Evolutionary conservation across 768 basidiomycete species (phyloP), one percentile per base, ranked within the genome.

Genomic region (Nevesoporus exiguus): DNA sequence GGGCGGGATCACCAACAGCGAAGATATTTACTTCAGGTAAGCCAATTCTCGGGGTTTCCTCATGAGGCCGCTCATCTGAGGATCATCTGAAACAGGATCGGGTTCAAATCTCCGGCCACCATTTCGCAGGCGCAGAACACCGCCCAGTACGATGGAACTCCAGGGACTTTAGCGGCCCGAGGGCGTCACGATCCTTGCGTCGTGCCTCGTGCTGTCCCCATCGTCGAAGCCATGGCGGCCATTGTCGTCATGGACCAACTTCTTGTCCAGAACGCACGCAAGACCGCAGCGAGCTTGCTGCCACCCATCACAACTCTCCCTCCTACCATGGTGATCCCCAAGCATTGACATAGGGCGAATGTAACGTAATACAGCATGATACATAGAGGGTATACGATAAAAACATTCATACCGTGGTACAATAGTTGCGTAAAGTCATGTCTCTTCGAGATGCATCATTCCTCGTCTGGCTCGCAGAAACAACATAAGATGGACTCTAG

Each of bases 161-260:
- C 83, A 1, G 97, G 97, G 24, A 81, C 80, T 36, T 81, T 99
- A 49, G 93, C 93, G 13, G 90, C 97, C 34, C 81, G 93, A 30
- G 97, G 97, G 13, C 80, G 97, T 49, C 96, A 98, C 73, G 96
- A 98, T 67, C 94, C 96, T 17, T 98, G 96, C 68, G 96, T 99
- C 42, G 93, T 99, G 6, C 96, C 96, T 39, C 86, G 94, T 44
- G 94, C 94, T 19, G 93, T 98, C 9, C 94, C 97, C 40, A 99
- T 99, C 63, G 96, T 98, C 41, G 97, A 99, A 74, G 85, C 92
- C 1, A 99, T 99, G 97, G 93, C 96, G 0, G 86, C 88, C 25
- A 79, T 98, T 46, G 96, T 98, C 55, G 80, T 97, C 60, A 92
- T 99, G 87, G 97, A 99, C 68, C 83, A 88, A 64, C 77, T 98